Conservation (phyloP, 202 grass and related monocot genomes). For the Panicum virgatum region DNA sequence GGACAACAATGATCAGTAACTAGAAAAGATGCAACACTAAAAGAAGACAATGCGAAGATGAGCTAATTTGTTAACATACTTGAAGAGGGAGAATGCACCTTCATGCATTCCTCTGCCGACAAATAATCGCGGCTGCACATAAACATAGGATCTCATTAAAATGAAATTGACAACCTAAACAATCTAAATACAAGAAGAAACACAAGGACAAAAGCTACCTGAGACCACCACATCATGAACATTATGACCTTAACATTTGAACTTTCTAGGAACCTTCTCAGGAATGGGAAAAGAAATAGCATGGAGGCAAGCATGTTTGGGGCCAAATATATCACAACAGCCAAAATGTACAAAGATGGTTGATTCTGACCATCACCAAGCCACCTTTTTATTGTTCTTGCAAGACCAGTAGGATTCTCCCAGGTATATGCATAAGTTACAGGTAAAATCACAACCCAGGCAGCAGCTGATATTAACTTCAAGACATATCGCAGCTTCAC, state of each 20-base stretch:
- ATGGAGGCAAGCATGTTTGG: conserved; percentile 84
- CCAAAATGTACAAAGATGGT: conserved; percentile 85
- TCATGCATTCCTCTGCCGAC: conserved; percentile 99
- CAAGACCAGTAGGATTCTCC: conserved; percentile 76
- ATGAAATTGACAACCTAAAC: conserved; percentile 21
- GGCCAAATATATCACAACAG: conserved; percentile 86
- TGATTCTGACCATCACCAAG: conserved; percentile 88
- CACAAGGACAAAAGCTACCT: conserved; percentile 53
- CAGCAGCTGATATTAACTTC: conserved; percentile 80
- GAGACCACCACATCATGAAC: conserved; percentile 99
- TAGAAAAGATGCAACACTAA: conserved; percentile 17
- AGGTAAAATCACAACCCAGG: conserved; percentile 92
- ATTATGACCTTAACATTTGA: conserved; percentile 83
- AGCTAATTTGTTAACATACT: conserved; percentile 65
- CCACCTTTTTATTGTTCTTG: conserved; percentile 89
- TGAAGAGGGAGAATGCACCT: conserved; percentile 95
- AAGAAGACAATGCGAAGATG: conserved; percentile 24
- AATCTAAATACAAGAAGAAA: conserved; percentile 23
- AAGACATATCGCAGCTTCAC: conserved; percentile 92
- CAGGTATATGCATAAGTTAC: conserved; percentile 90
- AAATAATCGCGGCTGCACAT: conserved; percentile 90
- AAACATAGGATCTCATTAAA: conserved; percentile 24
- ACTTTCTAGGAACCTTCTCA: conserved; percentile 79
- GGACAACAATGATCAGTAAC: conserved; percentile 26
- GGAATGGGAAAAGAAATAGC: conserved; percentile 89